Percentiles rank a stretch among this genome's conserved stretches.
These are phyloP conservation scores for Diutina neorugosa DNA, from an alignment of 1,139 yeast species.

Conservation along the genomic window DNA sequence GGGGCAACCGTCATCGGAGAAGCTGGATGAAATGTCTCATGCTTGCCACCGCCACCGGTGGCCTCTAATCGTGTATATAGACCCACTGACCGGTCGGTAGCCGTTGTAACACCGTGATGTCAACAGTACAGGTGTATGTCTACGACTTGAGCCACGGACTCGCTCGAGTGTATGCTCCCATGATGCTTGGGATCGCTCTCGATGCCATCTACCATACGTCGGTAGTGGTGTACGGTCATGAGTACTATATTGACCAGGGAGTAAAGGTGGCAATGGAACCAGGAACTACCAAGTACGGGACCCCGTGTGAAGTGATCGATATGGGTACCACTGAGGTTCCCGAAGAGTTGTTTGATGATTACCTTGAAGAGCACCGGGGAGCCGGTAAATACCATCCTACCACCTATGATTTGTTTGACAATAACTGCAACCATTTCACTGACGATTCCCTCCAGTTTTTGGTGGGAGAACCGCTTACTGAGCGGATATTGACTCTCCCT, in stretches of 20 bases:
- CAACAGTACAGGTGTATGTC: constrained; percentile 42
- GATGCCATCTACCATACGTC: constrained; percentile 65
- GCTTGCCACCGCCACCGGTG: not conserved
- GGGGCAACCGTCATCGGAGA: not conserved
- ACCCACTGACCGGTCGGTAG: too few relatives aligned
- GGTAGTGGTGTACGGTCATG: constrained; percentile 42
- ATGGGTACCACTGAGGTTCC: constrained; percentile 23
- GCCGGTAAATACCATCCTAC: constrained; percentile 29
- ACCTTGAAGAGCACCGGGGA: constrained; percentile 13
- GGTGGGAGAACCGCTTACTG: constrained; percentile 37
- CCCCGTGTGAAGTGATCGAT: constrained; percentile 40
- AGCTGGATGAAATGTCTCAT: not conserved
- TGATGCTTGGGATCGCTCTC: constrained; percentile 31
- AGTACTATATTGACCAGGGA: constrained; percentile 51
- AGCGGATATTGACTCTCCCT: constrained; percentile 44
- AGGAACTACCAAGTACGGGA: constrained; percentile 48
- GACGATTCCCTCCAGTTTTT: constrained; percentile 46
- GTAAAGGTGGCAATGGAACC: constrained; percentile 33
- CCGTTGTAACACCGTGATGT: too few relatives aligned
- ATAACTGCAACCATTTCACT: constrained; percentile 62
- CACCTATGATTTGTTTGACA: constrained; percentile 46
- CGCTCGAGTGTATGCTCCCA: constrained; percentile 30
- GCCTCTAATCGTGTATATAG: too few relatives aligned
- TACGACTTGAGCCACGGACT: constrained; percentile 47
- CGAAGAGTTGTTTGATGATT: constrained; percentile 1